These are phyloP conservation scores for Lichtheimia ramosa DNA, from an alignment of 371 early-diverging fungal genomes.

Conservation along the genomic window DNA sequence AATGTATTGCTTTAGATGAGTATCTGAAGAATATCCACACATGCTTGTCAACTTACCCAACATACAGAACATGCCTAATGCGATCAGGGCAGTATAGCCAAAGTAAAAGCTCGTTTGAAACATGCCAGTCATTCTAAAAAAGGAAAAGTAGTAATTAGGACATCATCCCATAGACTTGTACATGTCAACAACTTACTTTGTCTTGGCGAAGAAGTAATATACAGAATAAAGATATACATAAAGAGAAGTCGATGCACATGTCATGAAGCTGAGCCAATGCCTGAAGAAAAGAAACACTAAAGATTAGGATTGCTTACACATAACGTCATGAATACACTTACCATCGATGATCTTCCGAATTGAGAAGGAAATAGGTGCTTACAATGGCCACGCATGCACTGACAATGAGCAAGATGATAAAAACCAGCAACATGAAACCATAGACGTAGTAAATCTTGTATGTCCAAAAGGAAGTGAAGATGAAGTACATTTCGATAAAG, in stretches of 20 bases:
- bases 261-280: conserved; percentile 83
- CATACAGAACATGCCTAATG: conserved; percentile 69
- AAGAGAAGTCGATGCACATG: conserved; percentile 74
- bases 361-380: conserved; percentile 77
- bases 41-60: conserved; percentile 49
- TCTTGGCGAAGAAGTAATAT: conserved; percentile 74
- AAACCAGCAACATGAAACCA: conserved; percentile 79
- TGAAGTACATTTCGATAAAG: conserved; percentile 87
- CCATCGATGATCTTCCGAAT: conserved; percentile 87
- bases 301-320: not conserved
- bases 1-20: not conserved
- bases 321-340: conserved; percentile 14
- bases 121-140: conserved; percentile 73
- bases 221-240: conserved; percentile 83
- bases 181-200: conserved; percentile 57
- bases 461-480: conserved; percentile 85
- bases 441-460: conserved; percentile 86
- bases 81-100: conserved; percentile 73
- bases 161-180: not conserved
- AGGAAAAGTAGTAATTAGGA: not conserved
- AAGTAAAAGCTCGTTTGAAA: conserved; percentile 84
- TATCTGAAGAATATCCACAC: not conserved
- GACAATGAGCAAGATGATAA: conserved; percentile 69
- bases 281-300: conserved; percentile 21
- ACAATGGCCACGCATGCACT: conserved; percentile 80